Percentiles rank a stretch among this genome's conserved stretches.
phyloP scores from a whole-genome alignment of 352 stramenopile species.

The Globisporangium heterothallicum region DNA sequence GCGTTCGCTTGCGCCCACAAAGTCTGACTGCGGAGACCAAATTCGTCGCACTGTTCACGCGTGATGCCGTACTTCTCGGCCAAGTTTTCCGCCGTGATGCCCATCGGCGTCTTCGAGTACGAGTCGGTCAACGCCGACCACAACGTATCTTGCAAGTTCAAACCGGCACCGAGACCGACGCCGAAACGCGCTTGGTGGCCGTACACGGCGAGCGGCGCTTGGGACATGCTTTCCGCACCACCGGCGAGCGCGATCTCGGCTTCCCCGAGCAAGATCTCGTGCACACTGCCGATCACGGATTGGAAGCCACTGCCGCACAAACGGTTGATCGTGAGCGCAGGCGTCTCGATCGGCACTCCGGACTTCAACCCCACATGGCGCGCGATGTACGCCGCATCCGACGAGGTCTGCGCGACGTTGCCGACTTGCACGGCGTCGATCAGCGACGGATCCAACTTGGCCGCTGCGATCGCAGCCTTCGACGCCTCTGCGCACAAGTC shows the following conservation, averaged over 20 bases:
- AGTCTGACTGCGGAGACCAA: constrained; percentile 91
- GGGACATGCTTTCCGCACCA: constrained; percentile 95
- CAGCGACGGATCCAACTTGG: constrained; percentile 77
- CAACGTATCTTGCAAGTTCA: constrained; percentile 93
- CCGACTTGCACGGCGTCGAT: constrained; percentile 94
- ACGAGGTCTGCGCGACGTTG: constrained; percentile 94
- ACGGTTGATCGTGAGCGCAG: constrained; percentile 96
- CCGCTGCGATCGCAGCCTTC: constrained; percentile 75
- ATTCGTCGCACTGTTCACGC: constrained; percentile 93
- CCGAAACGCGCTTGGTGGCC: constrained; percentile 93
- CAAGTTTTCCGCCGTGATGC: constrained; percentile 98
- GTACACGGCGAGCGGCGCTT: constrained; percentile 89
- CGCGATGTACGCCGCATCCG: constrained; percentile 92
- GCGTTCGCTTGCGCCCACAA: constrained; percentile 89
- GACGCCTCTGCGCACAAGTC: constrained; percentile 87
- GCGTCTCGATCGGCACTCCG: constrained; percentile 84
- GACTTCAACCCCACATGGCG: constrained; percentile 93
- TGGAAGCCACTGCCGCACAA: constrained; percentile 97
- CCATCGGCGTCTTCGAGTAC: constrained; percentile 95
- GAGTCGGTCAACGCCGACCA: constrained; percentile 97
- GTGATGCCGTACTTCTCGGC: constrained; percentile 93
- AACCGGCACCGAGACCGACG: constrained; percentile 86
- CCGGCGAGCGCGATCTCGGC: constrained; percentile 88
- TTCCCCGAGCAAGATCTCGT: constrained; percentile 89
- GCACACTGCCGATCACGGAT: constrained; percentile 90